Conservation (phyloP, 768 basidiomycete species). For the Hydnomerulius pinastri region DNA sequence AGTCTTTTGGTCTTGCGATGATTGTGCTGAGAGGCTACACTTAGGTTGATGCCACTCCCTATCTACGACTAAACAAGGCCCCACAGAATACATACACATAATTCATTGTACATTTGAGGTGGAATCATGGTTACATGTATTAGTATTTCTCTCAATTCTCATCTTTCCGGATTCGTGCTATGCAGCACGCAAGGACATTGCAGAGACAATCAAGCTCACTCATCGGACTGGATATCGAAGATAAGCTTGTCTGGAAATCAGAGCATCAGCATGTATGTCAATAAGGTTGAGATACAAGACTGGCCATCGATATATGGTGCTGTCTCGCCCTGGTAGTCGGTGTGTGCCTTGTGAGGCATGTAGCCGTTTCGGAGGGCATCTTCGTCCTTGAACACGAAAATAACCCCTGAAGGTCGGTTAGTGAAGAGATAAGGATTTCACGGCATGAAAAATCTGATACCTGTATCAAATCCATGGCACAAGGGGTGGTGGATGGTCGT, state of each 20-base stretch:
- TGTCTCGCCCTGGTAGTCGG: conserved; percentile 2
- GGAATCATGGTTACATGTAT: conserved; percentile 5
- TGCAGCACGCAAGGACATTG: not conserved
- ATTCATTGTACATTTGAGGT: not conserved
- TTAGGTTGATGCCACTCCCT: conserved; percentile 65
- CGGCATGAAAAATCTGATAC: conserved; percentile 7
- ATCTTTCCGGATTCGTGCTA: not conserved
- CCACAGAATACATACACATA: not conserved
- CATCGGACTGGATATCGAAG: conserved; percentile 21
- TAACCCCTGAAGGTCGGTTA: conserved; percentile 13
- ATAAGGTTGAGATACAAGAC: not conserved
- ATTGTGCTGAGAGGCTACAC: conserved; percentile 8
- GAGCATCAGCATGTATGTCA: not conserved
- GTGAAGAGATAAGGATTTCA: not conserved
- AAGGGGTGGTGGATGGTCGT: conserved; percentile 16
- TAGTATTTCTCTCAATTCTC: not conserved
- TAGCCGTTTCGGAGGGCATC: conserved; percentile 13
- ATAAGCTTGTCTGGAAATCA: conserved; percentile 18
- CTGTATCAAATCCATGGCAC: conserved; percentile 25
- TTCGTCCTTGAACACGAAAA: conserved; percentile 24
- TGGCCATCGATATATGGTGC: conserved; percentile 21
- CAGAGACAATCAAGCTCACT: conserved; percentile 6
- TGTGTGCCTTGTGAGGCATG: conserved; percentile 15
- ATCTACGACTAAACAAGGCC: conserved; percentile 57
- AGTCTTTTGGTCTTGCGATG: not conserved